These are phyloP conservation scores for Limnomonas spitsbergensis DNA, from an alignment of 139 green algal species.

Conservation along the genomic window DNA sequence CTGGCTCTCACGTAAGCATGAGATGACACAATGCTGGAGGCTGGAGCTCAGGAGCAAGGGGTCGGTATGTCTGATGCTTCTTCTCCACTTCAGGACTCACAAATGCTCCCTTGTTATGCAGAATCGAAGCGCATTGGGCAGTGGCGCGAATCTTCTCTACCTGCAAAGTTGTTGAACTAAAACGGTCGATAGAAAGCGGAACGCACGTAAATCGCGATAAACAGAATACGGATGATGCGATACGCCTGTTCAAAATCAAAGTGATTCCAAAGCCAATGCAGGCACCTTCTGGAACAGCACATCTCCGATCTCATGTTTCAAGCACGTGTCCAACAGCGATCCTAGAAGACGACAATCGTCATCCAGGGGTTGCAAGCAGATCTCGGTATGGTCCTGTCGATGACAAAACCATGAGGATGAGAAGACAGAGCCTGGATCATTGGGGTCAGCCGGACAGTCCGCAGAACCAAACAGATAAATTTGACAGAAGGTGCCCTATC, in stretches of 20 bases:
- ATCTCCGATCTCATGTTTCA: conserved; percentile 78
- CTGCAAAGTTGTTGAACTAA: background rate
- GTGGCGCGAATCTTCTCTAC: background rate
- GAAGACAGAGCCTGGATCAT: background rate
- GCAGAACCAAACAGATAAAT: too few relatives aligned
- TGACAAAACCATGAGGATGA: background rate
- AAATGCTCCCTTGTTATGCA: background rate
- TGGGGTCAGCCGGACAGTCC: too few relatives aligned
- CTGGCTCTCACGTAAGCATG: background rate
- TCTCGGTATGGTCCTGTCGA: background rate
- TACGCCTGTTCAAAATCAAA: too few relatives aligned
- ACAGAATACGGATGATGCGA: too few relatives aligned
- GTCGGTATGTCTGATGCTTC: too few relatives aligned
- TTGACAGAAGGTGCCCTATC: too few relatives aligned
- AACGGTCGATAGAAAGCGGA: too few relatives aligned
- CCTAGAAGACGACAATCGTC: conserved; percentile 87
- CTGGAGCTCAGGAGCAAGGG: too few relatives aligned
- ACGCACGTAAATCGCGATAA: too few relatives aligned
- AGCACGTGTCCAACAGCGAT: conserved; percentile 75
- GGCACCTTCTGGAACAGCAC: conserved; percentile 72
- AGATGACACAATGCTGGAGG: too few relatives aligned
- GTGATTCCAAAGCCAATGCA: background rate
- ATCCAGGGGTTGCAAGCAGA: conserved; percentile 48
- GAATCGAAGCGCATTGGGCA: background rate
- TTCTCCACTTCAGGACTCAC: too few relatives aligned